Base-by-base conservation (phyloP, 305 asterid species). In the Nicotiana rustica region DNA sequence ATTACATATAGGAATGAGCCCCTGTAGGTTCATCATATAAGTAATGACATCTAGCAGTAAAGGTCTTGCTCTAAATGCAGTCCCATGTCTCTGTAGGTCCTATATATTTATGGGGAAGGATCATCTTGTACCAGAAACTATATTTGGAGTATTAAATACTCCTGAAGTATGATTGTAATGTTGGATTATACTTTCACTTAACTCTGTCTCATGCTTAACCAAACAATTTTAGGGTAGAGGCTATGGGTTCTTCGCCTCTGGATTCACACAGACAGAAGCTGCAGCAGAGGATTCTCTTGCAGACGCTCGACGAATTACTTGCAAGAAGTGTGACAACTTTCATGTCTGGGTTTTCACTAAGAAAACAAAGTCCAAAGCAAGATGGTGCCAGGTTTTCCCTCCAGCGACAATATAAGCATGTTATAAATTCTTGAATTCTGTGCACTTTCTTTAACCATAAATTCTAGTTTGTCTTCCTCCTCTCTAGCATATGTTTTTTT, bases 371-470 rank as follows among this genome's bases (percentile, higher is more conserved):
- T 85, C 95, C 67, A 96, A 86, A 90, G 99, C 98, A 84, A 90
- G 99, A 96, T 94, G 98, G 99, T 96, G 99, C 85, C 98, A 96
- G 98, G 99, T 96, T 89, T 36, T 76, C 70, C 79, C 85, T 64
- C 66, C 8, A 10, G 15, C 76, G 47, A 41, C 62, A 47, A 60
- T 47, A 73, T 73, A 71, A 12, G 21, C 79, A 25, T 71, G 79
- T 21, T 71, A 71, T 71, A 6, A 47, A 73, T 73, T 47, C 62
- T 73, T 73, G 79, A 73, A 19, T 73, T 47, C 21, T 13, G 7
- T 44, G 36, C 62, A 73, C 62, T 73, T 73, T 47, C 62, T 73
- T 73, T 47, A 21, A 67, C 18, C 79, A 73, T 73, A 47, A 38
- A 73, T 13, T 49, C 13, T 71, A 71, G 19, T 59, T 47, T 47